These are phyloP conservation scores for Fusarium concolor DNA, from an alignment of 2,329 filamentous ascomycete species.

Conservation along the genomic window DNA sequence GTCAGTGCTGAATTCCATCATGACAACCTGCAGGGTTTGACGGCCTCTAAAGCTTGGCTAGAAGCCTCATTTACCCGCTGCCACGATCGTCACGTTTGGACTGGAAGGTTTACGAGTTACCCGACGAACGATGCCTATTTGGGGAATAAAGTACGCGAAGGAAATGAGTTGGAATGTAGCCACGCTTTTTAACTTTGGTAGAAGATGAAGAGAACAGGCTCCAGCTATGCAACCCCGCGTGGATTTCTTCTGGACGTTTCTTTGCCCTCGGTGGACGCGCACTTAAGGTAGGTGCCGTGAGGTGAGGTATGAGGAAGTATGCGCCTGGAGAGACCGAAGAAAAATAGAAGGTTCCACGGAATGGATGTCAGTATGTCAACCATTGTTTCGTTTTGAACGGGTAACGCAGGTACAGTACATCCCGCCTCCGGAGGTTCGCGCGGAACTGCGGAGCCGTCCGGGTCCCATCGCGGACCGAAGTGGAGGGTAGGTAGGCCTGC, in stretches of 20 bases:
- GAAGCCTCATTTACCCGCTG: conserved; percentile 13
- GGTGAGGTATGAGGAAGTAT: conserved; percentile 4
- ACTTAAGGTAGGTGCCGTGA: conserved; percentile 1
- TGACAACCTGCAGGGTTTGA: not conserved
- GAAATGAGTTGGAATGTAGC: conserved; percentile 25
- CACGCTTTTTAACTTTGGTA: conserved; percentile 12
- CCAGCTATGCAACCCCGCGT: conserved; percentile 1
- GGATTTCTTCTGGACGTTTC: conserved; percentile 26
- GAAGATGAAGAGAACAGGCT: not conserved
- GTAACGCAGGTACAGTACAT: conserved; percentile 7
- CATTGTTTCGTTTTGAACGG: not conserved
- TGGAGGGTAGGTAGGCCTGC: not conserved
- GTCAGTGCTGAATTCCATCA: conserved; percentile 7
- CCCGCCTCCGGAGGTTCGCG: not conserved
- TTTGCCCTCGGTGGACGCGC: conserved; percentile 11
- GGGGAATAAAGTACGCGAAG: not conserved
- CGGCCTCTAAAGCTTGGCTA: conserved; percentile 16
- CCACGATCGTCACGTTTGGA: not conserved
- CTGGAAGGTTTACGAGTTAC: not conserved
- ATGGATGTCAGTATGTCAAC: not conserved
- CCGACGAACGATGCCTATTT: conserved; percentile 1
- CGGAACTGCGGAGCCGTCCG: not conserved
- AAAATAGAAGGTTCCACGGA: conserved; percentile 18
- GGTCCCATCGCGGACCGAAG: not conserved
- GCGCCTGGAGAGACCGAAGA: conserved; percentile 13